These are phyloP conservation scores for Vaccinium darrowii DNA, from an alignment of 148 eudicot species.

Conservation along the genomic window DNA sequence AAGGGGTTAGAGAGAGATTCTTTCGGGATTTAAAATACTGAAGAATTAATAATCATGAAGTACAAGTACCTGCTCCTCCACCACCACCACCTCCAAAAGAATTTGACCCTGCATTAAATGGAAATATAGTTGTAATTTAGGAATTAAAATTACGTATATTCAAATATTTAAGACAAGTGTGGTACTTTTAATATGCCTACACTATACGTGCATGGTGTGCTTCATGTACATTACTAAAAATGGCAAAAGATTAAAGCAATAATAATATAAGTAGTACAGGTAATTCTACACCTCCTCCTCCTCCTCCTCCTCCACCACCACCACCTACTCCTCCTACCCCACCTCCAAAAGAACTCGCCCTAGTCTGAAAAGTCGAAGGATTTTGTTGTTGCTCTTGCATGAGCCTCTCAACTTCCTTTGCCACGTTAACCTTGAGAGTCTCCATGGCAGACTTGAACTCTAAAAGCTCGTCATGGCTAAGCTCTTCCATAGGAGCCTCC, in stretches of 20 bases:
- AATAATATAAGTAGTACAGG: neutral
- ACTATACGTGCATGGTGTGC: too few relatives aligned
- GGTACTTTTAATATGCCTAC: too few relatives aligned
- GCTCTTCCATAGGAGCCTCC: slow-evolving; percentile 24
- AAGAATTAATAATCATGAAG: neutral
- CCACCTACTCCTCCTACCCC: too few relatives aligned
- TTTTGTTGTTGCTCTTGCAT: neutral
- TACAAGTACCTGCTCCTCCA: neutral
- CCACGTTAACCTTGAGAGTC: slow-evolving; percentile 20
- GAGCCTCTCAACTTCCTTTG: slow-evolving; percentile 2
- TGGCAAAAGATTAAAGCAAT: too few relatives aligned
- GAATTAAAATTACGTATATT: neutral
- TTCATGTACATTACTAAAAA: too few relatives aligned
- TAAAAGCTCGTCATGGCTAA: slow-evolving; percentile 16
- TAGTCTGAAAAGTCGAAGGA: neutral
- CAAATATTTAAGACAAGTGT: neutral
- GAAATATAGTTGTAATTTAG: neutral
- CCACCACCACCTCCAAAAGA: neutral
- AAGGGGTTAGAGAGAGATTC: too few relatives aligned
- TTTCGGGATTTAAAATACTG: too few relatives aligned
- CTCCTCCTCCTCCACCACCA: neutral
- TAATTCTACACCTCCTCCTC: neutral
- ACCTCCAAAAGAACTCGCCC: neutral
- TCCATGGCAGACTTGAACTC: slow-evolving; percentile 31
- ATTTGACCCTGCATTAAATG: neutral